Base-by-base conservation (phyloP, 202 grass and related monocot genomes). In the Schoenoplectus tabernaemontani region DNA sequence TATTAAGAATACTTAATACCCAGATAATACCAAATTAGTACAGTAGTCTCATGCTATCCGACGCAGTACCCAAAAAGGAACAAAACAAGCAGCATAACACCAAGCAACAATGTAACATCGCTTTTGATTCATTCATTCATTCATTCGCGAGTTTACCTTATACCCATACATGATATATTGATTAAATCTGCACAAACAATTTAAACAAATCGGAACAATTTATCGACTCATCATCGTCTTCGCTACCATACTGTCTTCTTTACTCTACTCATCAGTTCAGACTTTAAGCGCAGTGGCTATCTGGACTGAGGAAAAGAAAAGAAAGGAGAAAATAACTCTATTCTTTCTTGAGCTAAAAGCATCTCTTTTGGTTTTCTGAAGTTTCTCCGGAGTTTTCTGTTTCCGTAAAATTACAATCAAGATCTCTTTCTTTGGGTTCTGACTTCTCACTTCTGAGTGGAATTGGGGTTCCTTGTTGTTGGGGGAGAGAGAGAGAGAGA, bases 71-170 rank as follows among this genome's bases (percentile, higher is more conserved):
- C 47, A 76, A 76, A 34, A 73, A 33, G 42, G 28, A 76, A 54
- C 47, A 76, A 76, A 38, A 76, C 71, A 76, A 76, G 71, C 48
- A 76, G 48, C 48, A 56, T 56, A 32, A 53, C 71, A 76, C 51
- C 71, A 76, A 76, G 30, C 39, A 24, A 20, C 48, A 76, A 36
- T 75, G 28, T 37, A 36, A 53, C 69, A 76, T 48, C 15, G 15
- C 15, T 53, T 70, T 28, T 28, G 0, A 28, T 28, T 28, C 28
- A 28, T 43, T 69, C 16, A 9, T 56, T 20, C 17, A 5, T 57
- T 57, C 53, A 57, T 57, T 57, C 5, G 7, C 47, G 15, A 32
- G 42, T 67, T 67, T 17, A 16, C 62, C 28, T 4, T 28, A 28
- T 34, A 12, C 61, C 61, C 61, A n/a, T 32, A 65, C 37, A 22